Percentiles rank a stretch among this genome's conserved stretches.
These are phyloP conservation scores for Keithomyces neogunnii DNA, from an alignment of 2,329 filamentous ascomycete species.

Conservation along the genomic window DNA sequence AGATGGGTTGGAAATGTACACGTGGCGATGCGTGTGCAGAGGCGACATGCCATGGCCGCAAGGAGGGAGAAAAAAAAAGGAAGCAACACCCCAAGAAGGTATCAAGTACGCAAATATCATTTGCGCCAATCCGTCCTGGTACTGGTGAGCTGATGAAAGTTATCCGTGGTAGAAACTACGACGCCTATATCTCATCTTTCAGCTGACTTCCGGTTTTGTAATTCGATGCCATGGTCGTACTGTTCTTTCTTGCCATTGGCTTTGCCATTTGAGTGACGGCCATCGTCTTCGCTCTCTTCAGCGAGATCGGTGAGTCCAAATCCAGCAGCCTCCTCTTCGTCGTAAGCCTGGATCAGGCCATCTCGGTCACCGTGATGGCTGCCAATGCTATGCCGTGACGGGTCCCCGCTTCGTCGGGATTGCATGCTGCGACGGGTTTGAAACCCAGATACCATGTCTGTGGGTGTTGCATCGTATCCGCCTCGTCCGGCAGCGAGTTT, in stretches of 20 bases:
- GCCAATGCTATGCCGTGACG: constrained; percentile 55
- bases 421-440: constrained; percentile 95
- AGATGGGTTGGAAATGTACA: constrained; percentile 8
- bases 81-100: no score
- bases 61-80: background rate
- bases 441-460: constrained; percentile 81
- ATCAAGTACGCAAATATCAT: background rate
- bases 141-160: background rate
- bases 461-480: constrained; percentile 72
- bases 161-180: constrained; percentile 10
- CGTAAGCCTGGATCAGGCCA: constrained; percentile 80
- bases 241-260: constrained; percentile 34
- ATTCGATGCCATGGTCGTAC: constrained; percentile 36
- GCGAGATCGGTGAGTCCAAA: constrained; percentile 74
- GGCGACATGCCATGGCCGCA: background rate
- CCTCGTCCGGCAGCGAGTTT: constrained; percentile 52
- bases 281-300: constrained; percentile 65
- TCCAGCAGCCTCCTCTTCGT: constrained; percentile 66
- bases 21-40: constrained; percentile 1
- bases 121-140: background rate
- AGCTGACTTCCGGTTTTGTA: constrained; percentile 37
- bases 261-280: constrained; percentile 28
- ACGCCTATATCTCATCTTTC: constrained; percentile 21
- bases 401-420: constrained; percentile 63
- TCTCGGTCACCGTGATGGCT: constrained; percentile 63